Base-by-base conservation (phyloP, 371 early-diverging fungal species). In the Mortierella sp. region DNA sequence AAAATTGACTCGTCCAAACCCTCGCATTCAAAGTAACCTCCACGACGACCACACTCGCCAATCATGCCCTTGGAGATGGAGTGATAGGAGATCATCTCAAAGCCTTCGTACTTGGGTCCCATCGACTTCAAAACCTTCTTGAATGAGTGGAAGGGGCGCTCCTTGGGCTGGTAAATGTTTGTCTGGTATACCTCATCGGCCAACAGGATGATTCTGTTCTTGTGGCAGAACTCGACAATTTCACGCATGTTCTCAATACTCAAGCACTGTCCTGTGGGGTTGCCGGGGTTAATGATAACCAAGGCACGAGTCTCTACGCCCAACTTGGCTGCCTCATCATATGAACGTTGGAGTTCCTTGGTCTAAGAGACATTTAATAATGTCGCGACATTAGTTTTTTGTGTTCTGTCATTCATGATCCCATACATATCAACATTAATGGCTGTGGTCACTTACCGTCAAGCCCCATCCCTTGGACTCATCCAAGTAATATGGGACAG, bases 101-200 rank as follows among this genome's bases (percentile, higher is more conserved):
- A 60, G 41, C 87, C 77, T 7, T 87, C 77, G 77, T 87, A 92
- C 19, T 79, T 63, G 7, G 89, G 83, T 16, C 91, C 93, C 92
- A 90, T 92, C 63, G 89, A 90, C 76, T 74, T 87, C 52, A 94
- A 86, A 0, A 96, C 93, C 88, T 98, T 96, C 86, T 96, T 97
- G 91, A 98, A 97, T 63, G 97, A 97, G 81, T 93, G 92, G 86
- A 97, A 99, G 24, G 98, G 99, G 15, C 93, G 91, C 36, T 85
- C 70, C 38, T 88, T 86, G 24, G 95, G 93, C 50, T 85, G 79
- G 86, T 97, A 98, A 55, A 96, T 91, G 86, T 98, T 98, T 65
- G 96, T 92, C 87, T 99, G 98, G 83, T 99, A 99, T 16, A 99
- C 99, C 82, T 99, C 99, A 82, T 99, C 99, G 6, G 99, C 98